Base-by-base conservation (phyloP, 2,329 filamentous ascomycete genomes). In the Graphilbum fragrans region DNA sequence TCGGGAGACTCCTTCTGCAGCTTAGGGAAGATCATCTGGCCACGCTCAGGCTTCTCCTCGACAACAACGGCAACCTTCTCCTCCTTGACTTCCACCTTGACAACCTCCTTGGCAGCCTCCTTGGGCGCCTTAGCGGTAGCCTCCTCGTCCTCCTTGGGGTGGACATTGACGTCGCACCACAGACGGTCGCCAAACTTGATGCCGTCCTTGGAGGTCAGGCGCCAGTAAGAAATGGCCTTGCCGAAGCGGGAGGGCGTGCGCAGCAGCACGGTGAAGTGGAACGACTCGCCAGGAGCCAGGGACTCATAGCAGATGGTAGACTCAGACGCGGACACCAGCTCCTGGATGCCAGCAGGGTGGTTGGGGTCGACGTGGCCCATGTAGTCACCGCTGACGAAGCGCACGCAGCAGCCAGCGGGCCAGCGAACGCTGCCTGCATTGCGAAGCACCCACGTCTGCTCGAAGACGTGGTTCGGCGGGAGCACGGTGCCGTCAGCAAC, bases 11-110 rank as follows among this genome's bases (percentile, higher is more conserved):
- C 92, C 65, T 93, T 94, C 52, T 94, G 87, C 32, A 96, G 74
- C 61, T 84, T 94, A 46, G 92, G 92, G 74, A 96, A 96, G 57
- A 96, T 88, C 87, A 96, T 95, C 53, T 80, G 77, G 62, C 80
- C 85, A 27, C 46, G 48, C 40, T 53, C 66, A 71, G 37, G 44
- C 45, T 38, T 12, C 17, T 17, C n/a, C 9, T 33, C 29, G n/a
- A 14, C 22, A 19, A 32, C 25, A 29, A 14, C 8, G 14, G 25
- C 11, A 2, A 16, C 55, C 35, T 58, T 48, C 39, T 51, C 39
- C 25, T 43, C 43, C 19, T 39, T 17, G 33, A 23, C 20, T 11
- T 37, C 36, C 21, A 18, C 22, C 22, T 29, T 42, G 40, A 55
- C 50, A 5, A 44, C 41, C 43, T 53, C 46, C 21, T 38, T 41